Conservation (phyloP, 2,329 filamentous ascomycete genomes). For the Madurella mycetomatis region DNA sequence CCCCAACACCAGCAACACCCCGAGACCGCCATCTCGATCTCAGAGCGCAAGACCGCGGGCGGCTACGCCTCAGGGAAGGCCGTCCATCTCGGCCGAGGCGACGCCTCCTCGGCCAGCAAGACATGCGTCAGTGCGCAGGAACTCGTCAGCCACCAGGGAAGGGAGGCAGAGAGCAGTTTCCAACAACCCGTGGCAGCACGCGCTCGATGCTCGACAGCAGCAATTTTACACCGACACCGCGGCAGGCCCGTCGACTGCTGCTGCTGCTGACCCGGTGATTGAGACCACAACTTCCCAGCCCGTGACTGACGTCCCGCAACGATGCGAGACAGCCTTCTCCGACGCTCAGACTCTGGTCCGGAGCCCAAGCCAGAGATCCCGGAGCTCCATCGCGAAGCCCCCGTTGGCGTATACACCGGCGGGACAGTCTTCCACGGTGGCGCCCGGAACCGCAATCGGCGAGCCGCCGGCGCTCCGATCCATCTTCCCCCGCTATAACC, state of each 20-base stretch:
- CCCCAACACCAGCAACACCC: constrained; percentile 43
- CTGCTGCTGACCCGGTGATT: constrained; percentile 17
- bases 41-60: constrained; percentile 36
- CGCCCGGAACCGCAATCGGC: constrained; percentile 14
- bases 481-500: constrained; percentile 74
- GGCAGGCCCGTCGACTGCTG: constrained; percentile 10
- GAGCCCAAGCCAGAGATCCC: constrained; percentile 46
- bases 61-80: constrained; percentile 33
- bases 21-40: constrained; percentile 40
- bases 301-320: constrained; percentile 41
- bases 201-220: constrained; percentile 15
- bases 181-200: constrained; percentile 27
- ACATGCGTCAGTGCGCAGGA: constrained; percentile 32
- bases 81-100: constrained; percentile 21
- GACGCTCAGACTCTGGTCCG: constrained; percentile 47
- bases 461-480: constrained; percentile 53
- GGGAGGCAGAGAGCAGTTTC: constrained; percentile 28
- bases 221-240: constrained; percentile 6
- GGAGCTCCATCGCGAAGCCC: constrained; percentile 55
- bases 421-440: constrained; percentile 9
- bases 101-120: constrained; percentile 32
- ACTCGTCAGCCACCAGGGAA: constrained; percentile 32
- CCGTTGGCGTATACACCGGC: constrained; percentile 34
- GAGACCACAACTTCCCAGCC: constrained; percentile 31
- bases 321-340: constrained; percentile 49